Base-by-base conservation (phyloP, 176 grass and related monocot genomes). In the Cenchrus fungigraminus region DNA sequence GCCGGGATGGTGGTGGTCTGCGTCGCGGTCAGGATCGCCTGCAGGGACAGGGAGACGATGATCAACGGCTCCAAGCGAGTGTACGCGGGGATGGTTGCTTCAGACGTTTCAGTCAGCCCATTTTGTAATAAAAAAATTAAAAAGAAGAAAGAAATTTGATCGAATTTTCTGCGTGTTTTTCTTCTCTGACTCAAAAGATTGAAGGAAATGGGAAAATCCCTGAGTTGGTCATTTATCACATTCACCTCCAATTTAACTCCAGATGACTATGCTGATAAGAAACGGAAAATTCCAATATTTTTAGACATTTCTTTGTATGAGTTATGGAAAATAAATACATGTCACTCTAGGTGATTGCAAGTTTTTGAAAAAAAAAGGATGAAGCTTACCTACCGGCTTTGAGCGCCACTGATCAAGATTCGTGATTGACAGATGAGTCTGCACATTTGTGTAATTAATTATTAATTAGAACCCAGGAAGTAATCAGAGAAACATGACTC, bases 361-460 rank as follows among this genome's bases (percentile, higher is more conserved):
- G 29, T 19, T 19, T 10, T 66, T 74, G 0, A 37, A 29, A 45
- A 60, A 79, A 15, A 74, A 65, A 15, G 17, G 75, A 12, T 51
- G 49, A 79, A 79, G 84, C 84, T 90, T 90, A 90, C 89, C 89
- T 87, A 90, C 89, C 84, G 68, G 80, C 68, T 87, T 83, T 90
- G 89, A 74, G 85, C 68, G 44, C 84, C 89, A 87, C 32, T 87
- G 74, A 45, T 90, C 84, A 51, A 90, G 75, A 87, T 90, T 83
- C 12, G 84, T 80, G 59, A 75, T 84, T 13, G 84, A 16, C 9
- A 90, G 52, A 75, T 87, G 79, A 74, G 84, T 68, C 89, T 90
- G 68, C 84, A 83, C 13, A 22, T 1, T 61, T 34, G 69, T 28
- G 19, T 49, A 73, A 70, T 57, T 22, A 78, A 70, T 28, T 42